phyloP scores from a whole-genome alignment of 2,329 filamentous ascomycete genomes.

The Fusarium mangiferae region DNA sequence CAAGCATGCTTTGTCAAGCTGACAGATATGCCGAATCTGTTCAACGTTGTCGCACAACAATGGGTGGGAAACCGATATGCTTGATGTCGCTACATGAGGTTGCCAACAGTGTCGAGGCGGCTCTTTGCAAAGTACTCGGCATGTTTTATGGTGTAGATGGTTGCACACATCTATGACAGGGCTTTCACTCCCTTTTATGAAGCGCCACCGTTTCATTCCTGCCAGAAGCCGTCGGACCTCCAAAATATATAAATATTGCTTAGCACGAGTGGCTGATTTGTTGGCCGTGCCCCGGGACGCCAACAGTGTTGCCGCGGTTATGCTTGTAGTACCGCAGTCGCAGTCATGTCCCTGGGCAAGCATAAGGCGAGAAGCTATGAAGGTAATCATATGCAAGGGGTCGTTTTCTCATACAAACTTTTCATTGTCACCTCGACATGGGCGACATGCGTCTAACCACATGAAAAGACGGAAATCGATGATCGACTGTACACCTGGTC shows the following conservation, averaged over 20 bases:
- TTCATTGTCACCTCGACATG: neutral
- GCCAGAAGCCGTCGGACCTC: neutral
- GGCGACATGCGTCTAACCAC: neutral
- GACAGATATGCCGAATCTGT: slow-evolving; percentile 22
- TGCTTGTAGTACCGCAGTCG: neutral
- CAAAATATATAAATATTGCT: neutral
- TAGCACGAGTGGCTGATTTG: neutral
- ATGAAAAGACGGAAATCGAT: neutral
- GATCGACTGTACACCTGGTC: neutral
- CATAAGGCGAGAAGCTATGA: neutral
- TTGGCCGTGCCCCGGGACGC: neutral
- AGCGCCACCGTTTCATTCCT: slow-evolving; percentile 7
- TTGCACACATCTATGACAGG: neutral
- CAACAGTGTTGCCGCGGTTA: neutral
- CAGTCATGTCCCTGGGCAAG: neutral
- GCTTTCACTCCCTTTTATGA: neutral
- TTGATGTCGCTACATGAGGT: neutral
- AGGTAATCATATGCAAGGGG: neutral
- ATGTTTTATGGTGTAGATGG: slow-evolving; percentile 8
- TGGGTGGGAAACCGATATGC: neutral
- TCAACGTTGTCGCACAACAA: neutral
- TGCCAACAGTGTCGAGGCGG: neutral
- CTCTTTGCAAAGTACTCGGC: slow-evolving; percentile 20
- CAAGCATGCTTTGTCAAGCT: slow-evolving; percentile 35
- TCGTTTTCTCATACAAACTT: neutral